These are phyloP conservation scores for Gonium pectorale DNA, from an alignment of 139 green algal genomes.

Conservation along the genomic window DNA sequence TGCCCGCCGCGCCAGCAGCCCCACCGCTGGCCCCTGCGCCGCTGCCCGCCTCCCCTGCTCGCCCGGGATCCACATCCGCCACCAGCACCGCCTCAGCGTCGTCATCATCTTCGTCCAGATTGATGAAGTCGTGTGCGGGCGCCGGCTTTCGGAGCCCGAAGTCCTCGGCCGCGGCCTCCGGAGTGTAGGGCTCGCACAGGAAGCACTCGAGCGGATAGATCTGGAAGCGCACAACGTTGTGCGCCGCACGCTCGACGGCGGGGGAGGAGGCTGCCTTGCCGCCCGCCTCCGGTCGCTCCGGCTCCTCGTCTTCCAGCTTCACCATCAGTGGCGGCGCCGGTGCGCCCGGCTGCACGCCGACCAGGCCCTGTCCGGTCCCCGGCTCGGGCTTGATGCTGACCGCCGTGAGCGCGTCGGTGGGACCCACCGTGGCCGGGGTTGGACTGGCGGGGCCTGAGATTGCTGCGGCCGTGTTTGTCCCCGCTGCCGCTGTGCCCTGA, in stretches of 20 bases:
- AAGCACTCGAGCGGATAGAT: background rate
- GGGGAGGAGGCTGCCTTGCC: background rate
- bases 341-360: background rate
- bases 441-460: too few species aligned
- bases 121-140: too few species aligned
- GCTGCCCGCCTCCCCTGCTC: background rate
- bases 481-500: too few species aligned
- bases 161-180: background rate
- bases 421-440: too few species aligned
- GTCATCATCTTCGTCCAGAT: constrained; percentile 4
- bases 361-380: background rate
- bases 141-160: background rate
- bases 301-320: too few species aligned
- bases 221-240: constrained; percentile 7
- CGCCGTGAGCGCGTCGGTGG: too few species aligned
- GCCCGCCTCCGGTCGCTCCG: background rate
- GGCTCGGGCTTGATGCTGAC: constrained; percentile 12
- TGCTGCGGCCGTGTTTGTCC: too few species aligned
- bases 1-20: background rate
- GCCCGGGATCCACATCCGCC: background rate
- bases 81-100: background rate
- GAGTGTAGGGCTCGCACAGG: background rate
- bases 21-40: background rate
- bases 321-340: background rate
- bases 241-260: background rate